Evolutionary conservation across 768 basidiomycete genomes (phyloP).

Genomic region (Pluteus cervinus): DNA sequence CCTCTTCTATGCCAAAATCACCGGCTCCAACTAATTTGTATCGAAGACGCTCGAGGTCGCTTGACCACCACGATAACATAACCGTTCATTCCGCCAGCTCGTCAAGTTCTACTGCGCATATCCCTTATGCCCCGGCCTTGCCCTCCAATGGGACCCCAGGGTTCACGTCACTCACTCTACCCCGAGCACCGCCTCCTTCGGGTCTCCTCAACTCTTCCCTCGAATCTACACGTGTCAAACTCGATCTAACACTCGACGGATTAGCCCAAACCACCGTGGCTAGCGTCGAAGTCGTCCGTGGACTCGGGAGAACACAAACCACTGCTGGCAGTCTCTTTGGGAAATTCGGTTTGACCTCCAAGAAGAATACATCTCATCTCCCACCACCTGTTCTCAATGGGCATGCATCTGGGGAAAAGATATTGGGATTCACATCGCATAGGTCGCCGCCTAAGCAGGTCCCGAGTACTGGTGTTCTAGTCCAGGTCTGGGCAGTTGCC

Average conservation of each 20-base stretch:
- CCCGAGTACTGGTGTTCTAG: conserved; percentile 60
- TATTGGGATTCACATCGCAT: conserved; percentile 65
- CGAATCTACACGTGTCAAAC: conserved; percentile 17
- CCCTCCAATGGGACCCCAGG: conserved; percentile 56
- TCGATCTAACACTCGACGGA: conserved; percentile 73
- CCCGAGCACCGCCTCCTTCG: conserved; percentile 37
- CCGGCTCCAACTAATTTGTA: no score
- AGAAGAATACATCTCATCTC: conserved; percentile 7
- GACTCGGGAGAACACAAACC: conserved; percentile 28
- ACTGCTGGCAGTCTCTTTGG: conserved; percentile 11
- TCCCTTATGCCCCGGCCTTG: conserved; percentile 22
- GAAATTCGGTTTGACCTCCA: conserved; percentile 12
- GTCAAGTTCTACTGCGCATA: conserved; percentile 13
- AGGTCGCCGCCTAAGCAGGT: conserved; percentile 71
- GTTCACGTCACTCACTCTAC: conserved; percentile 48
- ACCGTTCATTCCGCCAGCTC: conserved; percentile 12
- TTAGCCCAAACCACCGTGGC: conserved; percentile 88
- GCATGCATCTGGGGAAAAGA: conserved; percentile 10
- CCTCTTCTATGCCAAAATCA: no score
- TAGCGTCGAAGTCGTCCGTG: conserved; percentile 71
- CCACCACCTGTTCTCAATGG: conserved; percentile 5
- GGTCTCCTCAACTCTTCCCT: conserved; percentile 10
- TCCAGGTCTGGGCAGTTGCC: conserved; percentile 89
- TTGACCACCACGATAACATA: conserved; percentile 14
- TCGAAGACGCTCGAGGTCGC: no score